Conservation (phyloP, 2,329 filamentous ascomycete species). For the Colletotrichum eleusines region DNA sequence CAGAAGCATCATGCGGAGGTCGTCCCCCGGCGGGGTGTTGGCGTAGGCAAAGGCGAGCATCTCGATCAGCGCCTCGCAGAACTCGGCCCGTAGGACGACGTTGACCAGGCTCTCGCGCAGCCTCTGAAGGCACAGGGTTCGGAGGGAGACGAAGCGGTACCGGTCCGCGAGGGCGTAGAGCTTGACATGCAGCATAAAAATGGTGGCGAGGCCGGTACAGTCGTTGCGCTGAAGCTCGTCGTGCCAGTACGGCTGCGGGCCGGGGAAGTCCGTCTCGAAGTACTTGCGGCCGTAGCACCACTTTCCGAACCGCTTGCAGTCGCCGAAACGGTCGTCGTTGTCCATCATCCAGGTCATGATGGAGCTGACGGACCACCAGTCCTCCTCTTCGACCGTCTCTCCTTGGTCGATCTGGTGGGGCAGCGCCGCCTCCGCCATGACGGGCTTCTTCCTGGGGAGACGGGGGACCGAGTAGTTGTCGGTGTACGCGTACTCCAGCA, state of each 20-base stretch:
- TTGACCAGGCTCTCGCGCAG: background rate
- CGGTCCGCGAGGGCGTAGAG: conserved; percentile 10
- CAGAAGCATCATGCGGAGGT: background rate
- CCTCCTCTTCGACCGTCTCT: background rate
- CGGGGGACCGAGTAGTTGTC: background rate
- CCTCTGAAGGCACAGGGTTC: background rate
- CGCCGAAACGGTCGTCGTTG: background rate
- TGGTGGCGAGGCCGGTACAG: background rate
- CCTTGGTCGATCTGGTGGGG: background rate
- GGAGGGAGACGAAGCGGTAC: background rate
- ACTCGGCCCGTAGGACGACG: background rate
- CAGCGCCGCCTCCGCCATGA: background rate
- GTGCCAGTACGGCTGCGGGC: background rate
- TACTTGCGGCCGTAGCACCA: background rate
- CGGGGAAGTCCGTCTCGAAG: background rate
- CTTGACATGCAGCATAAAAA: background rate
- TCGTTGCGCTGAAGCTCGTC: background rate
- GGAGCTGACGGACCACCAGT: background rate
- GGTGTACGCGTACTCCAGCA: background rate
- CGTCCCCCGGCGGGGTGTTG: background rate
- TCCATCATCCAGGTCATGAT: background rate
- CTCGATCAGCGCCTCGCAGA: background rate
- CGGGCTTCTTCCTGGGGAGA: background rate
- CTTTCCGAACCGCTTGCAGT: background rate
- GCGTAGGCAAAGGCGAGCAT: background rate